Percentiles rank a stretch among this genome's conserved stretches.
phyloP scores from a whole-genome alignment of 108 stramenopile species.

The Schizochytrium sp. region DNA sequence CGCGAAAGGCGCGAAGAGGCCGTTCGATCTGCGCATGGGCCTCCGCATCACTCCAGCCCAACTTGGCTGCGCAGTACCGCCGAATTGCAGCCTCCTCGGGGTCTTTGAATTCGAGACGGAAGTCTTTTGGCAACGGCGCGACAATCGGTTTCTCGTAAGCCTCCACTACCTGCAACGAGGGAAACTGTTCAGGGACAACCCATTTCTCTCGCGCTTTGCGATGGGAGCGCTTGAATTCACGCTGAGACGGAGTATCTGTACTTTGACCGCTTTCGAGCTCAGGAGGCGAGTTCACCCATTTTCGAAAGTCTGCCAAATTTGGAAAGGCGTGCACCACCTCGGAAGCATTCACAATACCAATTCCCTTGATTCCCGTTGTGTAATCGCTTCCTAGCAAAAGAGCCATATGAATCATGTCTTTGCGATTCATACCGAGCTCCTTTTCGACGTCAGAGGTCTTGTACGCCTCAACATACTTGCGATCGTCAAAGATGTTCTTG shows the following conservation, averaged over 20 bases:
- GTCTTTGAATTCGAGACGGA: constrained; percentile 27
- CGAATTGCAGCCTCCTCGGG: neutral
- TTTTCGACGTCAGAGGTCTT: constrained; percentile 62
- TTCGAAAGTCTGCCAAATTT: constrained; percentile 62
- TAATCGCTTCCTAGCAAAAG: constrained; percentile 95
- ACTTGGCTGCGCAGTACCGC: neutral
- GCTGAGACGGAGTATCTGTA: neutral
- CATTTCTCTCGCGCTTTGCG: neutral
- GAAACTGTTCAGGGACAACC: neutral
- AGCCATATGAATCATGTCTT: constrained; percentile 76
- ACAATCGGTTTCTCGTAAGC: constrained; percentile 20
- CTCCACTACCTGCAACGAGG: neutral
- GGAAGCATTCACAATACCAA: constrained; percentile 97
- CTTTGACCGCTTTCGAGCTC: neutral
- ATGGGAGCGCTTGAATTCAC: neutral
- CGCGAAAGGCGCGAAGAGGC: neutral
- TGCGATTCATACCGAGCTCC: constrained; percentile 70
- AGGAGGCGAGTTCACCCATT: constrained; percentile 59
- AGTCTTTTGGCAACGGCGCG: neutral
- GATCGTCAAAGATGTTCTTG: constrained; percentile 92
- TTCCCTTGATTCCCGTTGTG: constrained; percentile 88
- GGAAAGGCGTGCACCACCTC: constrained; percentile 81
- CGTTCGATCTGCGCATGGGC: neutral
- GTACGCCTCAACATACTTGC: constrained; percentile 89
- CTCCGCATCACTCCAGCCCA: neutral